Percentiles rank a stretch among this genome's conserved stretches.
Conservation (phyloP, 345 rosid genomes). For the Schrenkiella parvula region DNA sequence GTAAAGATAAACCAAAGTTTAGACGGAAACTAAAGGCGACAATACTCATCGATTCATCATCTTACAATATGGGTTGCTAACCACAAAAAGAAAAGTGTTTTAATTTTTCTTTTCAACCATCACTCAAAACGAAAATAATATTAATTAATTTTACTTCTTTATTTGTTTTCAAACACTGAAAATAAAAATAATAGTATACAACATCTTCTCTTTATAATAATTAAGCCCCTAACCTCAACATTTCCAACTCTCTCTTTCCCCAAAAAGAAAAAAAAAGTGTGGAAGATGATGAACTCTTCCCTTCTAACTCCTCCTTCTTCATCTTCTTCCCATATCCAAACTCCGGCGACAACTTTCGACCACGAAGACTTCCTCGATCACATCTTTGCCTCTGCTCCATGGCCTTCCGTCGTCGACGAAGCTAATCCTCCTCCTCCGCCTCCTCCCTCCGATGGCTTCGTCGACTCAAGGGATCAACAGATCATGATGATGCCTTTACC, state of each 20-base stretch:
- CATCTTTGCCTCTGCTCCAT: constrained; percentile 65
- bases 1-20: constrained; percentile 10
- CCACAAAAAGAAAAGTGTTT: not conserved
- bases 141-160: not conserved
- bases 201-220: constrained; percentile 30
- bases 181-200: not conserved
- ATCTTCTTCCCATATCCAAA: constrained; percentile 30
- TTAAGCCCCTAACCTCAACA: constrained; percentile 20
- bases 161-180: not conserved
- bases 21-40: constrained; percentile 12
- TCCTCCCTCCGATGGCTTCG: constrained; percentile 23
- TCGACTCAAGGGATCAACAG: constrained; percentile 46
- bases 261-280: not conserved
- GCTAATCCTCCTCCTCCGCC: constrained; percentile 4
- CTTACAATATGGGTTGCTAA: not conserved
- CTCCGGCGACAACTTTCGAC: constrained; percentile 18
- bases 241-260: constrained; percentile 16
- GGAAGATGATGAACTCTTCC: constrained; percentile 29
- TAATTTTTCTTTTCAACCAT: not conserved
- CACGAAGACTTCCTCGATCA: constrained; percentile 79
- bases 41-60: constrained; percentile 19
- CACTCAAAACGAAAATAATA: not conserved
- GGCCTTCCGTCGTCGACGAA: constrained; percentile 33
- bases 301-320: constrained; percentile 26
- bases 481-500: constrained; percentile 42